Evolutionary conservation across 2,329 filamentous ascomycete species (phyloP), one percentile per base, ranked within the genome.

Genomic region (Aspergillus ustus): DNA sequence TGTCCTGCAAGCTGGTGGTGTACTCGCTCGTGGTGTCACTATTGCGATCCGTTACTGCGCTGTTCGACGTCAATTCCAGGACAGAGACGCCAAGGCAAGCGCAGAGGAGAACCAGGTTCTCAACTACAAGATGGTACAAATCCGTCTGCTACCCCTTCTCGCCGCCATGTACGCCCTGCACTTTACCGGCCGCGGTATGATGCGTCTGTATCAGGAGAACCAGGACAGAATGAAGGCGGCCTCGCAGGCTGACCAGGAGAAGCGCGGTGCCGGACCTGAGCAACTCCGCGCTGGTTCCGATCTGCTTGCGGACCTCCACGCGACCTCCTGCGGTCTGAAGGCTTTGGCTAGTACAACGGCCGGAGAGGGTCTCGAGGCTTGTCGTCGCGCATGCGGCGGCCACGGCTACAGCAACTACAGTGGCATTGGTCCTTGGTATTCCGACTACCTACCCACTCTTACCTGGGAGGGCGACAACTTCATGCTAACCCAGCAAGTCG

Each of bases 381-480:
- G 89, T 73, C 87, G 90, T 61, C 85, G 90, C 66, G 90, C 90
- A 28, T 92, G 89, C 66, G 90, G 90, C 74, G 90, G 91, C 6
- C 91, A 93, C 73, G 90, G 90, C 51, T 93, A 92, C 80, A 88
- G 84, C 58, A 87, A 84, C 70, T 91, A 92, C 79, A 87, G 87
- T 58, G 91, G 91, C n/a, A 91, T 93, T 67, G 90, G 89, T 1
- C 79, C 84, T 19, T 91, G 86, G 84, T 93, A 92, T 69, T 83
- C 89, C 29, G 90, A 93, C 74, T 92, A 92, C 72, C 82, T 92
- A 1, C 89, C 91, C 17, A 90, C 85, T 0, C 76, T 82, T 15
- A 91, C 89, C 9, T 91, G 88, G 87, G 90, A 92, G 73, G 90
- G 90, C 49, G 90, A 92, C 79, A 92, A 91, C 81, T 92, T 91